These are phyloP conservation scores for Phytophthora crassamura DNA, from an alignment of 352 stramenopile species.

Conservation along the genomic window DNA sequence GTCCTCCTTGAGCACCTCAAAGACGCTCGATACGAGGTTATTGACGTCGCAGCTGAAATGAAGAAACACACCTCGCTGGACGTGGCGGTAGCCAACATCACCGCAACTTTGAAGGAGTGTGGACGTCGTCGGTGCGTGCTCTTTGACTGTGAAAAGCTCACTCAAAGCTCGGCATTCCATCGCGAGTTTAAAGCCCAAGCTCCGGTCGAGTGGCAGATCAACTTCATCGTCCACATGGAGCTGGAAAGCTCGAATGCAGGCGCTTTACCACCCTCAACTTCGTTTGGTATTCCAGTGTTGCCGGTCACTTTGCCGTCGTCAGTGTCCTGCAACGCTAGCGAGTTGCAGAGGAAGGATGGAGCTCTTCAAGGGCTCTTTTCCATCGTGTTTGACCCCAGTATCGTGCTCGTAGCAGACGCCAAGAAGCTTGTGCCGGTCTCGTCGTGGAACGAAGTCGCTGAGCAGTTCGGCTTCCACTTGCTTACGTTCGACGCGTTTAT, in stretches of 20 bases:
- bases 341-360: not conserved
- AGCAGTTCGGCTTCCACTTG: slow-evolving; percentile 34
- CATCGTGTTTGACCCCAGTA: slow-evolving; percentile 38
- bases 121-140: slow-evolving; percentile 38
- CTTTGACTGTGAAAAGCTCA: slow-evolving; percentile 31
- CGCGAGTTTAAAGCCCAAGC: slow-evolving; percentile 23
- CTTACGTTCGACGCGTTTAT: slow-evolving; percentile 40
- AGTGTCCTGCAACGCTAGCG: not conserved
- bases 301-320: slow-evolving; percentile 9
- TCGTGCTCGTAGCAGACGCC: slow-evolving; percentile 42
- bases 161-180: slow-evolving; percentile 19
- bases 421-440: slow-evolving; percentile 10
- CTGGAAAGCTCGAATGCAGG: not conserved
- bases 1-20: slow-evolving; percentile 17
- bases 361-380: slow-evolving; percentile 35
- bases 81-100: slow-evolving; percentile 14
- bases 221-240: slow-evolving; percentile 28
- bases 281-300: slow-evolving; percentile 22
- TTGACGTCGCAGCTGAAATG: slow-evolving; percentile 38
- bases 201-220: slow-evolving; percentile 29
- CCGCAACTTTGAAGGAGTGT: slow-evolving; percentile 20
- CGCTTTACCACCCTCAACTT: not conserved
- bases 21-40: slow-evolving; percentile 35
- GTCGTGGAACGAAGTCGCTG: slow-evolving; percentile 13
- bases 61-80: slow-evolving; percentile 3